phyloP scores from a whole-genome alignment of 202 grass and related monocot species.

The Zoysia matrella region DNA sequence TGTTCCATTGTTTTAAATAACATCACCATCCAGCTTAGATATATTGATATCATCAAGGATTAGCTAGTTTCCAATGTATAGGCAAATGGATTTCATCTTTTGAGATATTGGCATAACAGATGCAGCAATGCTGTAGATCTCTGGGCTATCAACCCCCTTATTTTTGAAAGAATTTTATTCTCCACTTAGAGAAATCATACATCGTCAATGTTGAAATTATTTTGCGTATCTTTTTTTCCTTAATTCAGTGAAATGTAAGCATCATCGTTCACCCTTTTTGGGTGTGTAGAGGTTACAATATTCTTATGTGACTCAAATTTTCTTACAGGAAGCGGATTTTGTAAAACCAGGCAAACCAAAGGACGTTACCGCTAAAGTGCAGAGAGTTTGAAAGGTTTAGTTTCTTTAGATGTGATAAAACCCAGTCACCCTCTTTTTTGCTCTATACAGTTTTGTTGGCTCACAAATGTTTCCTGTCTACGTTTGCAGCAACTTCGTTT shows the following conservation, averaged over 20 bases:
- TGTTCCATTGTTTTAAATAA: conserved; percentile 1
- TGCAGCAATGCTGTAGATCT: not conserved
- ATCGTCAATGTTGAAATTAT: not conserved
- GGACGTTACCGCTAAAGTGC: not conserved
- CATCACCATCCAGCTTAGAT: not conserved
- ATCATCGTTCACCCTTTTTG: not conserved
- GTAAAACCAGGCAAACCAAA: conserved; percentile 4
- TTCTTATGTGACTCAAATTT: not conserved
- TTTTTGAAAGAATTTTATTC: not conserved
- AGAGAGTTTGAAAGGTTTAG: conserved; percentile 2
- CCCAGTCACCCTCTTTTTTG: not conserved
- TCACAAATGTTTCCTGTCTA: not conserved
- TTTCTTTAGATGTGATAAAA: conserved; percentile 1
- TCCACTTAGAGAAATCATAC: not conserved
- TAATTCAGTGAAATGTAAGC: not conserved
- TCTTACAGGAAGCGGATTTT: not conserved
- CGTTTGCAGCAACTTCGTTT: not conserved
- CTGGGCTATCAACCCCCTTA: not conserved
- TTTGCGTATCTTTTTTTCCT: not conserved
- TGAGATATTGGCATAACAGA: not conserved
- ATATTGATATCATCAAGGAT: not conserved
- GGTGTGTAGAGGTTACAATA: not conserved
- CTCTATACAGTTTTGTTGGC: not conserved
- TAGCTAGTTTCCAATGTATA: too few relatives aligned
- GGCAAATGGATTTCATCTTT: too few relatives aligned